Evolutionary conservation across 208 protist species (phyloP).

Genomic region (Trichomonas tenax): DNA sequence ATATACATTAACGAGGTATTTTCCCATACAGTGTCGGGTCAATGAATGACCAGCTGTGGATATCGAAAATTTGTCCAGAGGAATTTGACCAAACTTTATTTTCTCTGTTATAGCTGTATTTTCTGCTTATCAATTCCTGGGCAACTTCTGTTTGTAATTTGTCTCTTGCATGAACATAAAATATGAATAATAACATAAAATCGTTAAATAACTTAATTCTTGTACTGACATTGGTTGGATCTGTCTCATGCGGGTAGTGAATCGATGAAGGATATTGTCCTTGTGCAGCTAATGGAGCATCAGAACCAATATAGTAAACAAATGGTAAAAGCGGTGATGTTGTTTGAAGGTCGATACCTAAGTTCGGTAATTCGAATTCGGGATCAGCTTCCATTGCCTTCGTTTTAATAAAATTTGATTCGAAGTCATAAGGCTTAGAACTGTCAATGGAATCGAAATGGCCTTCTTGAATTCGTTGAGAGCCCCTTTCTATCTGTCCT

Average conservation of each 20-base stretch:
- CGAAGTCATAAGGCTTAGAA: neutral
- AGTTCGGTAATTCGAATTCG: neutral
- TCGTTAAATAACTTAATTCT: neutral
- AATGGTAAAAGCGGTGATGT: neutral
- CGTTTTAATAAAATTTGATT: neutral
- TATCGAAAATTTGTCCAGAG: neutral
- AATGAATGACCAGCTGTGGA: neutral
- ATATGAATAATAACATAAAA: neutral
- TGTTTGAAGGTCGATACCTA: neutral
- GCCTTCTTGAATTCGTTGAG: neutral
- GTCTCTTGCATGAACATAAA: constrained; percentile 9
- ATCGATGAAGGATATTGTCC: neutral
- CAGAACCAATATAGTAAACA: neutral
- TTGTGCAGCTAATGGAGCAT: neutral
- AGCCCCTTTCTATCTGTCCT: too few species aligned
- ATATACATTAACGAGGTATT: neutral
- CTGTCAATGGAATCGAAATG: neutral
- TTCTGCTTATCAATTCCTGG: neutral
- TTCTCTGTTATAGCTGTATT: neutral
- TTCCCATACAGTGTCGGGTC: neutral
- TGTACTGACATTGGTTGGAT: neutral
- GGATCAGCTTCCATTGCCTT: neutral
- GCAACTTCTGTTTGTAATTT: neutral
- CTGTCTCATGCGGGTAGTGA: neutral
- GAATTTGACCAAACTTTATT: neutral